A percentile compares a stretch with the other conserved stretches of the same genome.
Conservation (phyloP, 495 filamentous ascomycete species). For the Penicillium roqueforti region DNA sequence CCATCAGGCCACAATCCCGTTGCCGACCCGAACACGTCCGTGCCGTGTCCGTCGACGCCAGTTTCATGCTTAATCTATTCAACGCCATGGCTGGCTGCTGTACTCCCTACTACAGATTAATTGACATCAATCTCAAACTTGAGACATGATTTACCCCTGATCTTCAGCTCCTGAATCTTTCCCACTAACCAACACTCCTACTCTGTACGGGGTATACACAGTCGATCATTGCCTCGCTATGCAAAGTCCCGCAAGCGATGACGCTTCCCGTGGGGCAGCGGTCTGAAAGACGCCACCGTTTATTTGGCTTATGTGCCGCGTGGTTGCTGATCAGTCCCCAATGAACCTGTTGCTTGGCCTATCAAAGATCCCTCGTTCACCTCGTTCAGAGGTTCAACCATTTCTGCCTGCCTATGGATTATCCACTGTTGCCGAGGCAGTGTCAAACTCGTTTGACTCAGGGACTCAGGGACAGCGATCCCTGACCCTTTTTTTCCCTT, state of each 20-base stretch:
- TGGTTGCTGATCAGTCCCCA: constrained; percentile 25
- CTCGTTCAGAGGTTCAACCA: constrained; percentile 5
- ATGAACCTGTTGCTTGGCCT: constrained; percentile 15
- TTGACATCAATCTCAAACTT: background rate
- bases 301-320: constrained; percentile 29
- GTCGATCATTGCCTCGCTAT: constrained; percentile 22
- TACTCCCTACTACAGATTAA: background rate
- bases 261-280: constrained; percentile 25
- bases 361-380: constrained; percentile 14
- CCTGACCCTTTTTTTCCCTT: constrained; percentile 13
- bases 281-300: constrained; percentile 14
- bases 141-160: background rate
- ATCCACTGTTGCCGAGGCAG: constrained; percentile 7
- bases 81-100: background rate
- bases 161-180: constrained; percentile 9
- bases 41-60: too few species aligned
- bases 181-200: constrained; percentile 1
- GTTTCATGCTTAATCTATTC: constrained; percentile 3
- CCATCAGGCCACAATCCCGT: background rate
- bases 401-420: constrained; percentile 21
- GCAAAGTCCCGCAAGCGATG: constrained; percentile 24
- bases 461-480: constrained; percentile 9
- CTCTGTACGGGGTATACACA: too few species aligned
- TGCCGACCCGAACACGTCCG: background rate
- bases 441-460: constrained; percentile 11